Percentiles rank a stretch among this genome's conserved stretches.
phyloP scores from a whole-genome alignment of 163 green algal species.

The Picocystis sp. region DNA sequence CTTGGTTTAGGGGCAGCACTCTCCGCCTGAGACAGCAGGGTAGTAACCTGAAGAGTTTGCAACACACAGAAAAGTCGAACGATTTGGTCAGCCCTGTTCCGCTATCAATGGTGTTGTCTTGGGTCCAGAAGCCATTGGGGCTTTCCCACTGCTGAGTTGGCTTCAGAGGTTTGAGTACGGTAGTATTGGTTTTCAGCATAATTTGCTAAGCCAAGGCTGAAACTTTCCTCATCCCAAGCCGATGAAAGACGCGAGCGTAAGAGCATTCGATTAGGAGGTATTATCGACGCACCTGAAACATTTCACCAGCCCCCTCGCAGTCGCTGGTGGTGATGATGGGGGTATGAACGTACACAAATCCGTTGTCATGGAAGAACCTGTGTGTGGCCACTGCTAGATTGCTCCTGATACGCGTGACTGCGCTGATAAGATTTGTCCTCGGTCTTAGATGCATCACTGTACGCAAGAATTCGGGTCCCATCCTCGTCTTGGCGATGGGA shows the following conservation, averaged over 20 bases:
- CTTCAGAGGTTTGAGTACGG: background rate
- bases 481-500: conserved; percentile 92
- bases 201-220: too few species aligned
- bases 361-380: conserved; percentile 70
- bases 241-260: too few species aligned
- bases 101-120: too few species aligned
- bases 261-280: too few species aligned
- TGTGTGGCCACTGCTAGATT: conserved; percentile 87
- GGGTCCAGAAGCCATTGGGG: too few species aligned
- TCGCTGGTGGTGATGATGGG: conserved; percentile 89
- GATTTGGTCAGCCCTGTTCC: too few species aligned
- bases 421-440: conserved; percentile 71
- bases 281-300: conserved; percentile 82
- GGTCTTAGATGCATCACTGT: conserved; percentile 3
- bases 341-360: conserved; percentile 96
- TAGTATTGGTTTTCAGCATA: too few species aligned
- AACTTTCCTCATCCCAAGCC: too few species aligned
- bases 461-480: conserved; percentile 83
- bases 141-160: too few species aligned
- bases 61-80: too few species aligned
- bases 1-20: conserved; percentile 5
- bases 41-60: conserved; percentile 57
- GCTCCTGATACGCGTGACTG: conserved; percentile 85
- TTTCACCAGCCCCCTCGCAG: conserved; percentile 94
- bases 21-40: conserved; percentile 53